Evolutionary conservation across 768 basidiomycete species (phyloP), one percentile per base, ranked within the genome.

Genomic region (Guyanaporus albipodus): DNA sequence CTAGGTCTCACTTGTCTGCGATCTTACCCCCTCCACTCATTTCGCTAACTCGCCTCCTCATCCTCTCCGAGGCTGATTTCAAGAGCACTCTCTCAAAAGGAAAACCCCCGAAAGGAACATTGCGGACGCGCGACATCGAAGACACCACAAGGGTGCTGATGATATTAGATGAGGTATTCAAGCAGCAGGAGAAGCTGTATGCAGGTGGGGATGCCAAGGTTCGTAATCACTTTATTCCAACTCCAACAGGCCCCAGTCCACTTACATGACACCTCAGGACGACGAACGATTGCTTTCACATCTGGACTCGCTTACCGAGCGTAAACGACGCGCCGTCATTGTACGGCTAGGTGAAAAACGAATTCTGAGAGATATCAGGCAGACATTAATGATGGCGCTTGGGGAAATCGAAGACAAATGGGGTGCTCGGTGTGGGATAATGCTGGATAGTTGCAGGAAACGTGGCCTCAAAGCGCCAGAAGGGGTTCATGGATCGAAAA

Each of bases 331-430:
- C 48, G 91, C 91, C 1, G 60, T 84, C 8, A 67, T 87, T 37
- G 88, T 92, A 11, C 76, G 91, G 28, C 61, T 89, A 9, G 87
- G 88, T 4, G 91, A 94, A 70, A 91, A 91, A 67, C 68, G 76
- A 19, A 81, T 92, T 11, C 57, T 93, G 44, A 59, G 56, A 3
- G 55, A 52, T 1, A 49, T 66, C 0, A 54, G 70, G 35, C 50
- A 58, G 29, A 32, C n/a, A 14, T 23, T 63, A 7, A 22, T 19
- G 26, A 23, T 8, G 18, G 38, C 47, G 38, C 42, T 52, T 38
- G 33, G 47, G 8, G 52, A 54, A 27, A 29, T 53, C 22, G 9
- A 11, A 35, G 36, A 33, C n/a, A 34, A 49, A 22, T 28, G 18
- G 15, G 21, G 32, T 26, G 46, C n/a, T n/a, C n/a, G 17, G 8